Conservation (phyloP, 805 yeast species). For the Candida boidinii region DNA sequence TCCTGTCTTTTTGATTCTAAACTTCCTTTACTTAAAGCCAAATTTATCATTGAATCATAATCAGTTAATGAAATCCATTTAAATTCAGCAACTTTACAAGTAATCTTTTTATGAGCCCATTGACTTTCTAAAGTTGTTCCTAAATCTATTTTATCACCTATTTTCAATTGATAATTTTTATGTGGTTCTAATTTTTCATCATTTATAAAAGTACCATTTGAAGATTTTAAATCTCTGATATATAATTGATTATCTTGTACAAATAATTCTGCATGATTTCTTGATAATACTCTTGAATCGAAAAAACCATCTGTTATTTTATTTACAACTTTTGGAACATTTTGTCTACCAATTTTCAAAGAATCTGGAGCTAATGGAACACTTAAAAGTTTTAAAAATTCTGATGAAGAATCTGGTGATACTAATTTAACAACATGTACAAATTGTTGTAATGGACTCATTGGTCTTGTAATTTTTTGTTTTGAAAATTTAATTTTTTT, state of each 20-base stretch:
- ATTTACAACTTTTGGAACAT: conserved; percentile 51
- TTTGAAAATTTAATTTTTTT: not conserved
- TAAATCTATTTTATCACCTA: conserved; percentile 84
- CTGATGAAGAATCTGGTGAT: conserved; percentile 77
- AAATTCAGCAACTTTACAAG: conserved; percentile 73
- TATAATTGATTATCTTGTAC: conserved; percentile 54
- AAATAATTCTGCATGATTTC: conserved; percentile 90
- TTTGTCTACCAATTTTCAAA: conserved; percentile 84
- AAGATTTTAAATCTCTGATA: conserved; percentile 79
- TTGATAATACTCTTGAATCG: conserved; percentile 84
- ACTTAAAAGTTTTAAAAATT: conserved; percentile 57
- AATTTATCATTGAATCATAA: conserved; percentile 16
- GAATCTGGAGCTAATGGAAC: conserved; percentile 81
- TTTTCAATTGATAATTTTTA: conserved; percentile 53
- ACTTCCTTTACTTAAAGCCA: conserved; percentile 18
- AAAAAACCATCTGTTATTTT: conserved; percentile 82
- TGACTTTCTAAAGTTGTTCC: conserved; percentile 81
- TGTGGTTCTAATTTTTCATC: conserved; percentile 58
- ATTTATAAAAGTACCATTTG: conserved; percentile 92
- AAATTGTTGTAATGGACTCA: conserved; percentile 22
- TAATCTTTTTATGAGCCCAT: conserved; percentile 74
- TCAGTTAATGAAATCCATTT: conserved; percentile 39
- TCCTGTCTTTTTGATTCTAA: conserved; percentile 19
- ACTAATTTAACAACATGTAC: conserved; percentile 60
- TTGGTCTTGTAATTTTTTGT: conserved; percentile 1